phyloP scores from a whole-genome alignment of 1,139 yeast genomes.

The Barnettozyma hawaiiensis region DNA sequence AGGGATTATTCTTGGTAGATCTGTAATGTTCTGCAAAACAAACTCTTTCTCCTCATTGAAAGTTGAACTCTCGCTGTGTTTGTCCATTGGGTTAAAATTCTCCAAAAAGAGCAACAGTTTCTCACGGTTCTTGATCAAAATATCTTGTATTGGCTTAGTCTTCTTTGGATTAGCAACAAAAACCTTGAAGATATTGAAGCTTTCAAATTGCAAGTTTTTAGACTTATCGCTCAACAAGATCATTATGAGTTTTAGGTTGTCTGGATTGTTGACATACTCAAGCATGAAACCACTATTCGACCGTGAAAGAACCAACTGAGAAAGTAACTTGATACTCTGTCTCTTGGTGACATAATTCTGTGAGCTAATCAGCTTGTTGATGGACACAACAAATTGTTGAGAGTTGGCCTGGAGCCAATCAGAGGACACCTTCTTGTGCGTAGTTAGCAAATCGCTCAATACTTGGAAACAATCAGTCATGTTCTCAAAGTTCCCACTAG shows the following conservation, averaged over 20 bases:
- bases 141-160: slow-evolving; percentile 71
- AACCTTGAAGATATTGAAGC: slow-evolving; percentile 87
- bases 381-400: slow-evolving; percentile 49
- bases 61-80: slow-evolving; percentile 52
- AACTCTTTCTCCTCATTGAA: slow-evolving; percentile 79
- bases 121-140: slow-evolving; percentile 73
- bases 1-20: slow-evolving; percentile 48
- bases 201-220: slow-evolving; percentile 82
- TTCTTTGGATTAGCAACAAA: slow-evolving; percentile 94
- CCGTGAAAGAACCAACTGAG: slow-evolving; percentile 69
- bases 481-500: slow-evolving; percentile 73
- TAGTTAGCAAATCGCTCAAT: slow-evolving; percentile 60
- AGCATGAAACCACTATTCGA: slow-evolving; percentile 70
- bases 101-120: slow-evolving; percentile 67
- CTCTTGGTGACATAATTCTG: slow-evolving; percentile 87
- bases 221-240: slow-evolving; percentile 80
- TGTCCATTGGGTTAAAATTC: slow-evolving; percentile 54
- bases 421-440: slow-evolving; percentile 62
- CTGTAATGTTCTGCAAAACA: slow-evolving; percentile 67
- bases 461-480: slow-evolving; percentile 89
- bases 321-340: slow-evolving; percentile 76
- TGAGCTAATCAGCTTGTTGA: slow-evolving; percentile 67
- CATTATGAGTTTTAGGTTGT: slow-evolving; percentile 82
- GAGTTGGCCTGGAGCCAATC: slow-evolving; percentile 49
- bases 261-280: slow-evolving; percentile 72